Conservation (phyloP, 106 monocot species). For the Dendrobium huoshanense region DNA sequence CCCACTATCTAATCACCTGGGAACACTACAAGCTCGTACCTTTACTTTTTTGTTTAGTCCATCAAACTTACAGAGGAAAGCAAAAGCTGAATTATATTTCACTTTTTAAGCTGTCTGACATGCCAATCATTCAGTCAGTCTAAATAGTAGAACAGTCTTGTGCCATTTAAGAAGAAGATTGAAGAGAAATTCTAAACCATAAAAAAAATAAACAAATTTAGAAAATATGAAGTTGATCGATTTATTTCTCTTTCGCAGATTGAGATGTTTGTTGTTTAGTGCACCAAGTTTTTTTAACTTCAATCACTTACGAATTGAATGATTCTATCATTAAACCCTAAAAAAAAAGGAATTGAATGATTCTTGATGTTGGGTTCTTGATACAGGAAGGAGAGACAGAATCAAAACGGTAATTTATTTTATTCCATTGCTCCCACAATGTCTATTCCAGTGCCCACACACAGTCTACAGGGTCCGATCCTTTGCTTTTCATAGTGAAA, state of each 20-base stretch:
- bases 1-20: background rate
- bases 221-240: too few species aligned
- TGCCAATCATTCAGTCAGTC: background rate
- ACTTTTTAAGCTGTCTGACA: constrained; percentile 1
- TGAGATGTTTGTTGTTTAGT: too few species aligned
- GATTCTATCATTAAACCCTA: too few species aligned
- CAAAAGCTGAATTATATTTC: background rate
- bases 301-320: too few species aligned
- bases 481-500: background rate
- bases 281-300: too few species aligned
- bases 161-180: background rate
- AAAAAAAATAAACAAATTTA: too few species aligned
- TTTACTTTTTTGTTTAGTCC: background rate
- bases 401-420: background rate
- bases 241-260: too few species aligned
- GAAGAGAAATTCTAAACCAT: too few species aligned
- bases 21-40: background rate
- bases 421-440: background rate
- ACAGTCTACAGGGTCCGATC: background rate
- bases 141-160: background rate
- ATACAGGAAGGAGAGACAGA: background rate
- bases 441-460: background rate
- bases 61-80: background rate
- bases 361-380: background rate
- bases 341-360: background rate